Evolutionary conservation across 2,329 filamentous ascomycete genomes (phyloP).

Genomic region (Fusarium sp.): DNA sequence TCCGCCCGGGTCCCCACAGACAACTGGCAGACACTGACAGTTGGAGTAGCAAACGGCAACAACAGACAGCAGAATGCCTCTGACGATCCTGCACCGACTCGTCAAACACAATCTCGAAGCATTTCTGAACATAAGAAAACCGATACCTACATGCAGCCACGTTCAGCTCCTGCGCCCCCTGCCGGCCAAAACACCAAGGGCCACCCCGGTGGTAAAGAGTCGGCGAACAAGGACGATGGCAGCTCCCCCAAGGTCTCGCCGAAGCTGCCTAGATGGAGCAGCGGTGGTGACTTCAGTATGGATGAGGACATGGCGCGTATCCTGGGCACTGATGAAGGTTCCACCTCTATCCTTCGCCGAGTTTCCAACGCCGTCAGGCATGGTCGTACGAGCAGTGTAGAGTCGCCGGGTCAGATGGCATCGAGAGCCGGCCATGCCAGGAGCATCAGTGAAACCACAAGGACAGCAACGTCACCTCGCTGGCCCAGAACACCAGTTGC

Average conservation of each 20-base stretch:
- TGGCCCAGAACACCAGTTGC: constrained; percentile 74
- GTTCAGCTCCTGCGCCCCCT: constrained; percentile 64
- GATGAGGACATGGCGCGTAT: constrained; percentile 96
- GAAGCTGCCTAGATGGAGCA: constrained; percentile 77
- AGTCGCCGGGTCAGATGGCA: constrained; percentile 56
- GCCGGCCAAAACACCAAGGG: constrained; percentile 30
- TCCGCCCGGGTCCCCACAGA: neutral
- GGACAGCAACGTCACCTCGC: constrained; percentile 69
- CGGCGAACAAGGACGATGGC: constrained; percentile 53
- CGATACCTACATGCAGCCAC: constrained; percentile 67
- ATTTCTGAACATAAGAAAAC: constrained; percentile 37
- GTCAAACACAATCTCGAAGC: constrained; percentile 38
- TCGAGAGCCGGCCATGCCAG: constrained; percentile 62
- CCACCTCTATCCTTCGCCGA: constrained; percentile 82
- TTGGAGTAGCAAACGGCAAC: constrained; percentile 43
- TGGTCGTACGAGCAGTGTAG: constrained; percentile 85
- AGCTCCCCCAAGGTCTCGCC: constrained; percentile 65
- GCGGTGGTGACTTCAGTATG: constrained; percentile 88
- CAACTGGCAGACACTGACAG: constrained; percentile 19
- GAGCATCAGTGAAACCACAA: constrained; percentile 73
- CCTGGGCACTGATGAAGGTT: constrained; percentile 77
- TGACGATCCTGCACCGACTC: constrained; percentile 38
- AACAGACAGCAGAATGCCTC: constrained; percentile 32
- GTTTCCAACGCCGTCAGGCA: constrained; percentile 95
- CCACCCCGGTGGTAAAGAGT: constrained; percentile 57